Percentiles rank a stretch among this genome's conserved stretches.
phyloP scores from a whole-genome alignment of 2,329 filamentous ascomycete genomes.

The Trichophyton schoenleinii region DNA sequence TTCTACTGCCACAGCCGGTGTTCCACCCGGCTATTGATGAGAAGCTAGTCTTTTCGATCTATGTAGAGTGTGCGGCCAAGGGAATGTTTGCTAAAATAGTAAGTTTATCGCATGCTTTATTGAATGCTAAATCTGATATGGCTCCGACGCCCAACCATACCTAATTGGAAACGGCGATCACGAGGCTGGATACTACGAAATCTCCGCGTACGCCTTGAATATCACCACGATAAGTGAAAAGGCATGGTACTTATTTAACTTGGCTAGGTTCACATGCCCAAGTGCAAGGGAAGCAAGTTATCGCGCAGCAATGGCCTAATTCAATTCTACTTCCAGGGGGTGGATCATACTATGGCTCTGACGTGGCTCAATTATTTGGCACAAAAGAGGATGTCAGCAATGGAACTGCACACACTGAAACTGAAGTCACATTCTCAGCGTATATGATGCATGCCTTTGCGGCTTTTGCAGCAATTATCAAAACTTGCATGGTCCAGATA shows the following conservation, averaged over 20 bases:
- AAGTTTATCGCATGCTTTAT: slow-evolving; percentile 4
- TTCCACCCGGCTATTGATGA: slow-evolving; percentile 33
- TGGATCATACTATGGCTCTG: slow-evolving; percentile 16
- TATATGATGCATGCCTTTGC: slow-evolving; percentile 19
- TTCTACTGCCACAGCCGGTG: slow-evolving; percentile 14
- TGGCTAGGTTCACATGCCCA: slow-evolving; percentile 19
- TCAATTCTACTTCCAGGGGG: slow-evolving; percentile 13
- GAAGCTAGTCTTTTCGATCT: slow-evolving; percentile 30
- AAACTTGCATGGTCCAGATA: slow-evolving; percentile 4
- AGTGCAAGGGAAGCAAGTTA: slow-evolving; percentile 12
- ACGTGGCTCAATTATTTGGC: slow-evolving; percentile 23
- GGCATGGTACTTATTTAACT: slow-evolving; percentile 13
- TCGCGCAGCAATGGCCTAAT: slow-evolving; percentile 17
- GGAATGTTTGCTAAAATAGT: slow-evolving; percentile 27
- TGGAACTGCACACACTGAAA: slow-evolving; percentile 45
- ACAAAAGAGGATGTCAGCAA: slow-evolving; percentile 17
- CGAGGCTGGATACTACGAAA: slow-evolving; percentile 18
- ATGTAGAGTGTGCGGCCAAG: slow-evolving; percentile 14
- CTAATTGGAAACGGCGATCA: slow-evolving; percentile 12
- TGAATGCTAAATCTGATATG: not conserved
- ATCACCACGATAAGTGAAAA: slow-evolving; percentile 10
- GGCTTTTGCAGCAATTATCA: slow-evolving; percentile 20
- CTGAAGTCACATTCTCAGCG: slow-evolving; percentile 36
- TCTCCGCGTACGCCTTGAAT: slow-evolving; percentile 13
- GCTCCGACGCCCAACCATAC: slow-evolving; percentile 13